Conservation (phyloP, 2,329 filamentous ascomycete genomes). For the Calonectria honghensis region DNA sequence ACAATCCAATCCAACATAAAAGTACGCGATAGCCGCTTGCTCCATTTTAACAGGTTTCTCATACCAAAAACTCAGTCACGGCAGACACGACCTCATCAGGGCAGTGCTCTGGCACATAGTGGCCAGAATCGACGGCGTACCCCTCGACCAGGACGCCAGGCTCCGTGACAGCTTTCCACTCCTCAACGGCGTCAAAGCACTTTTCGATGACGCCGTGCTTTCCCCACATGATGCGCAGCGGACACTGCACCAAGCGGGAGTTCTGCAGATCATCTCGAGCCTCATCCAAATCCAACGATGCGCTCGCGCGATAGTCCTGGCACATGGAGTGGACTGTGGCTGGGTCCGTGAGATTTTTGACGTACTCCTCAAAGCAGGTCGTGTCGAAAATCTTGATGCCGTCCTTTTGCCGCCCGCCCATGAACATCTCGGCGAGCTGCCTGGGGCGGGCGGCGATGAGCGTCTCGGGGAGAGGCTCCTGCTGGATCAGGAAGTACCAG, state of each 20-base stretch:
- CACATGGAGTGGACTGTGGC: conserved; percentile 69
- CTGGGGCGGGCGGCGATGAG: conserved; percentile 63
- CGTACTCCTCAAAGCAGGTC: conserved; percentile 64
- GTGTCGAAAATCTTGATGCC: conserved; percentile 60
- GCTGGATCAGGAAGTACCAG: conserved; percentile 76
- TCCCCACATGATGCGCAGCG: conserved; percentile 71
- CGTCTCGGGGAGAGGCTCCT: conserved; percentile 69
- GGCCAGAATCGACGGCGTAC: conserved; percentile 66
- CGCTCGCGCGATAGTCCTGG: conserved; percentile 74
- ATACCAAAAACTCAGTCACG: conserved; percentile 62
- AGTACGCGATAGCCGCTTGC: not conserved
- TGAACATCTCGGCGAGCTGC: conserved; percentile 64
- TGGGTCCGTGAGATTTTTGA: conserved; percentile 62
- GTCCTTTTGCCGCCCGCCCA: conserved; percentile 62
- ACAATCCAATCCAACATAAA: not conserved
- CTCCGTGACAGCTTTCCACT: conserved; percentile 70
- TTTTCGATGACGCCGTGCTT: conserved; percentile 68
- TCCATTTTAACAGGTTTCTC: not conserved
- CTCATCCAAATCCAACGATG: conserved; percentile 71
- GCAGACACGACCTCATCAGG: conserved; percentile 67
- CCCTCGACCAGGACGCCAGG: conserved; percentile 61
- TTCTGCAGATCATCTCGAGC: conserved; percentile 65
- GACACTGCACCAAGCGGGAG: conserved; percentile 66
- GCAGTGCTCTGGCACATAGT: conserved; percentile 71
- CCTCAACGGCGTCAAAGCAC: conserved; percentile 68